phyloP scores from a whole-genome alignment of 2,329 filamentous ascomycete genomes.

The Exophiala bonariae region DNA sequence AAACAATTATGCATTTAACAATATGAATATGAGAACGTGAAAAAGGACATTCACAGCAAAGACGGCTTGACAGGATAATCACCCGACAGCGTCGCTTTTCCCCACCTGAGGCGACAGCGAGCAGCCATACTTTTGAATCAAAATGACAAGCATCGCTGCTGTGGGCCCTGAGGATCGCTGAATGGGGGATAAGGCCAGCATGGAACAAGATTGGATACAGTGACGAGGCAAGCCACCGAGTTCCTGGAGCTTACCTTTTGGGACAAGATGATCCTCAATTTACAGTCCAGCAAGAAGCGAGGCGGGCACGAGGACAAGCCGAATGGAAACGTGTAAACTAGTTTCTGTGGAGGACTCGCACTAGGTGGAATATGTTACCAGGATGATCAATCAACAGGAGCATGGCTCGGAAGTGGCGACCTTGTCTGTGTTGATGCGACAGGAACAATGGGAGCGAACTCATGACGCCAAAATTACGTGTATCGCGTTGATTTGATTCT shows the following conservation, averaged over 20 bases:
- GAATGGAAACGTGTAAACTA: slow-evolving; percentile 23
- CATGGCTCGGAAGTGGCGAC: slow-evolving; percentile 13
- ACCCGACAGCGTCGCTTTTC: not conserved
- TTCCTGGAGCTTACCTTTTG: slow-evolving; percentile 17
- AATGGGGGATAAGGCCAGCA: slow-evolving; percentile 8
- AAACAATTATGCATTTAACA: not conserved
- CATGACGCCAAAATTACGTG: slow-evolving; percentile 10
- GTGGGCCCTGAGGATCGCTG: slow-evolving; percentile 13
- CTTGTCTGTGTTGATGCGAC: no score
- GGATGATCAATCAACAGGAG: slow-evolving; percentile 1
- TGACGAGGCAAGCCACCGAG: slow-evolving; percentile 20
- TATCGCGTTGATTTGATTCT: not conserved
- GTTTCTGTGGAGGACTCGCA: slow-evolving; percentile 14
- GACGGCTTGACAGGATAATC: not conserved
- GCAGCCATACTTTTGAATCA: slow-evolving; percentile 7
- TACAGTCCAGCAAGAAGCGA: slow-evolving; percentile 13
- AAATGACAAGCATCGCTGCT: slow-evolving; percentile 2
- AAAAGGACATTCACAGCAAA: not conserved
- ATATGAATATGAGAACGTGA: not conserved
- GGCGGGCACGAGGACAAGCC: slow-evolving; percentile 14
- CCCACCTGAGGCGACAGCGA: not conserved
- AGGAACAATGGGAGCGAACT: slow-evolving; percentile 9
- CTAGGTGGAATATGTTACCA: slow-evolving; percentile 4
- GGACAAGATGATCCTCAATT: slow-evolving; percentile 17
- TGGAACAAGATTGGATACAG: slow-evolving; percentile 13